These are phyloP conservation scores for Capillidium heterosporum DNA, from an alignment of 371 early-diverging fungal species.

Conservation along the genomic window DNA sequence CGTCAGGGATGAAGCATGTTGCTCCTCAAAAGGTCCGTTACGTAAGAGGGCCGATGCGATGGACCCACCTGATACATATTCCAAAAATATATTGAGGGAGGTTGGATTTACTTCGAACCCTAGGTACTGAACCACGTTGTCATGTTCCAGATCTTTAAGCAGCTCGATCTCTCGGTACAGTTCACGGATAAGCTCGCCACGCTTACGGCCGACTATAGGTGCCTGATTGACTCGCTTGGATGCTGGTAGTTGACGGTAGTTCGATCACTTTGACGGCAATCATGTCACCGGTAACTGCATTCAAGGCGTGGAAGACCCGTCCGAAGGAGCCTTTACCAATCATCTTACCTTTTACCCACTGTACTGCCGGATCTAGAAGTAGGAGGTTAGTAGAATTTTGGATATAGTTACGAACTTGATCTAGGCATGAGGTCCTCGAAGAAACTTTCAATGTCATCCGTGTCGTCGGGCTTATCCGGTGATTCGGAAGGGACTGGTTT, in stretches of 20 bases:
- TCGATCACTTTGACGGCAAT: conserved; percentile 93
- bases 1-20: conserved; percentile 57
- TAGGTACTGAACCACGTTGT: conserved; percentile 65
- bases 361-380: conserved; percentile 5
- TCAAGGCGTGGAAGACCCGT: conserved; percentile 72
- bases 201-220: background rate
- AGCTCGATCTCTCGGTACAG: conserved; percentile 69
- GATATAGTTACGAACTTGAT: too few relatives aligned
- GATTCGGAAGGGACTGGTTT: conserved; percentile 8
- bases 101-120: conserved; percentile 39
- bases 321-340: conserved; percentile 96
- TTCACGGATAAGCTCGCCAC: conserved; percentile 20
- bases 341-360: conserved; percentile 66
- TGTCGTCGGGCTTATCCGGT: conserved; percentile 1
- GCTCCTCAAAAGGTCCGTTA: conserved; percentile 54
- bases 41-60: conserved; percentile 43
- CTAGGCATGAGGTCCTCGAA: background rate
- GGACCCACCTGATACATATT: conserved; percentile 77
- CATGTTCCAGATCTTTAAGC: conserved; percentile 62
- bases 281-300: conserved; percentile 62
- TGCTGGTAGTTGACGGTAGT: conserved; percentile 16
- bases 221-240: conserved; percentile 3
- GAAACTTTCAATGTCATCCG: background rate
- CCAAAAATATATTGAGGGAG: conserved; percentile 71
- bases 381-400: too few relatives aligned